A percentile compares a stretch with the other conserved stretches of the same genome.
These are phyloP conservation scores for Hygrocybe coccinea DNA, from an alignment of 768 basidiomycete species.

Conservation along the genomic window DNA sequence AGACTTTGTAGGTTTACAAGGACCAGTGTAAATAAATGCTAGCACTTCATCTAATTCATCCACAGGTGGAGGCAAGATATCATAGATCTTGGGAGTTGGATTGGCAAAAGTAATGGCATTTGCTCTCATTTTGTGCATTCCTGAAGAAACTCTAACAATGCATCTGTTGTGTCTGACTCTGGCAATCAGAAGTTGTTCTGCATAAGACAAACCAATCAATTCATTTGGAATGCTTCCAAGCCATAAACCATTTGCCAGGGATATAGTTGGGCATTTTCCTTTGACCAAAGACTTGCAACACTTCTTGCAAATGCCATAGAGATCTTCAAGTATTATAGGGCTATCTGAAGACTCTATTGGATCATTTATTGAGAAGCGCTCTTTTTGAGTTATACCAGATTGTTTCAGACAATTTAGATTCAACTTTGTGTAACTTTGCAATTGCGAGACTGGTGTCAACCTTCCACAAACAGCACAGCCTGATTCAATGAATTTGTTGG, in stretches of 20 bases:
- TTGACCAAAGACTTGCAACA: constrained; percentile 29
- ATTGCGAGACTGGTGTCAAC: neutral
- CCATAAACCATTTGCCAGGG: constrained; percentile 17
- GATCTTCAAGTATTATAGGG: too few species aligned
- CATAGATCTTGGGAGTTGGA: constrained; percentile 13
- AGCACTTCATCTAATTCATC: constrained; percentile 19
- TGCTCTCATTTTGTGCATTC: constrained; percentile 29
- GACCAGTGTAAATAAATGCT: neutral
- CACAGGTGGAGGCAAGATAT: constrained; percentile 16
- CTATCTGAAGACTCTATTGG: too few species aligned
- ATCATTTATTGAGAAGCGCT: too few species aligned
- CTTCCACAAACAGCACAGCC: neutral
- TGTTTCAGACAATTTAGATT: neutral
- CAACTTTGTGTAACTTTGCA: neutral
- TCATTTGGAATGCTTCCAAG: constrained; percentile 30
- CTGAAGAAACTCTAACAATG: constrained; percentile 21
- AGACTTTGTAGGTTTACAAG: constrained; percentile 7
- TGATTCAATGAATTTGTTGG: neutral
- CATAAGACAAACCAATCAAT: constrained; percentile 24
- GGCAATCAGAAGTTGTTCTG: constrained; percentile 28
- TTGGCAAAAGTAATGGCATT: too few species aligned
- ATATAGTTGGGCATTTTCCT: constrained; percentile 7
- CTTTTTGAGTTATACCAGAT: neutral
- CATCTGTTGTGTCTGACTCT: constrained; percentile 26
- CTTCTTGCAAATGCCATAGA: constrained; percentile 3